Evolutionary conservation across 192 early-diverging fungal species (phyloP), one percentile per base, ranked within the genome.

Genomic region (Dissophora globulifera): DNA sequence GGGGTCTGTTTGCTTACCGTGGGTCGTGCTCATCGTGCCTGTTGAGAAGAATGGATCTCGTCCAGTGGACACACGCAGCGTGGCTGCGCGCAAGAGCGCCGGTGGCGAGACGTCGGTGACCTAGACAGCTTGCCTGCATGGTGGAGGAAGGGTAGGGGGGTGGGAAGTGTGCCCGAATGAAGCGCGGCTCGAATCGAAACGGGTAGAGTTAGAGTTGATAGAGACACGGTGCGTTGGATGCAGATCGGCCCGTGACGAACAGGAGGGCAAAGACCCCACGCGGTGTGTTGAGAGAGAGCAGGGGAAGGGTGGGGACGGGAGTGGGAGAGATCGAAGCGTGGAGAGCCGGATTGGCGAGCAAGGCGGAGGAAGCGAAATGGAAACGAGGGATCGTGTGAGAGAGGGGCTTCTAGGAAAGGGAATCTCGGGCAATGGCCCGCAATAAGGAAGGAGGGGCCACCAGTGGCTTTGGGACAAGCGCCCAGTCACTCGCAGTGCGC

Each of bases 51-150:
- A 63, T 63, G 38, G 52, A 35, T 42, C 69, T 55, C 19, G 69
- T 63, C 10, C 54, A 55, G 30, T 58, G 65, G 26, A 52, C 27
- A 30, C 47, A 41, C 4, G 17, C 25, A 19, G 42, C 3, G 43
- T 58, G 53, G 23, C 30, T 50, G 60, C 40, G 30, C 2, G 54
- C 47, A 16, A 57, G 8, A 12, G 43, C 42, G 45, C 55, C 58
- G 40, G 5, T 52, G 25, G 55, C 17, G 55, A 58, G 41, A n/a
- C 69, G 55, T 12, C 55, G 52, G 22, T 64, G 69, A 10, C 55
- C 61, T 20, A 63, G 48, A 63, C 60, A 64, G 40, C 60, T 43
- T 11, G 61, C 61, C 61, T 64, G 69, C 69, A 74, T 74, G 61
- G 38, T 57, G 4, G 35, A n/a, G n/a, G n/a, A n/a, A n/a, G n/a